A percentile compares a stretch with the other conserved stretches of the same genome.
Evolutionary conservation across 768 basidiomycete species (phyloP).

Genomic region (Boletus pseudopeckii): DNA sequence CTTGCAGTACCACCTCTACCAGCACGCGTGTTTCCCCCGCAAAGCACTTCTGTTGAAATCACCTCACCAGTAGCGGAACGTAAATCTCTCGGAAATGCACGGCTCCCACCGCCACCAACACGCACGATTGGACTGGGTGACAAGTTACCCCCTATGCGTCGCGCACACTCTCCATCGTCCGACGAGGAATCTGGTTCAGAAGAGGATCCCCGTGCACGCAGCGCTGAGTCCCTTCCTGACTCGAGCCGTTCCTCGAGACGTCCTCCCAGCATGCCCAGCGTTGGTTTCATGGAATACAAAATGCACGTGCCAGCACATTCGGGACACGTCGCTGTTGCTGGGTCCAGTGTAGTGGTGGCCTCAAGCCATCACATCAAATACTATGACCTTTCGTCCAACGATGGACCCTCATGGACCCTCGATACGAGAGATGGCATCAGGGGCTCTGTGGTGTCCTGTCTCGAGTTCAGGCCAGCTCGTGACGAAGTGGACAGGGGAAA

Average conservation of each 20-base stretch:
- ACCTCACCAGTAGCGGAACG: slow-evolving; percentile 24
- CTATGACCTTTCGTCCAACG: slow-evolving; percentile 53
- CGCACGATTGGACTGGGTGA: slow-evolving; percentile 68
- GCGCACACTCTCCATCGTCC: slow-evolving; percentile 39
- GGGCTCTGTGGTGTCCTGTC: slow-evolving; percentile 66
- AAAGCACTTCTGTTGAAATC: slow-evolving; percentile 14
- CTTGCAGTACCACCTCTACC: slow-evolving; percentile 33
- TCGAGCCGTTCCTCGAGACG: slow-evolving; percentile 63
- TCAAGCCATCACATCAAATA: slow-evolving; percentile 57
- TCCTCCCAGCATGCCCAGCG: slow-evolving; percentile 34
- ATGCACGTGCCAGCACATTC: slow-evolving; percentile 55
- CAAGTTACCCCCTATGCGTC: slow-evolving; percentile 63
- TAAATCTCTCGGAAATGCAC: slow-evolving; percentile 28
- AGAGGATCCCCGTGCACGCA: slow-evolving; percentile 47
- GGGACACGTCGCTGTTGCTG: slow-evolving; percentile 54
- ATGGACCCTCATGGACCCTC: slow-evolving; percentile 44
- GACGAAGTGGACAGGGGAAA: slow-evolving; percentile 50
- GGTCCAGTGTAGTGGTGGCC: slow-evolving; percentile 55
- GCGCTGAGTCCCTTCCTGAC: slow-evolving; percentile 61
- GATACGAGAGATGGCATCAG: slow-evolving; percentile 67
- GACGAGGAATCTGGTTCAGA: slow-evolving; percentile 60
- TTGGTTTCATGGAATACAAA: slow-evolving; percentile 41
- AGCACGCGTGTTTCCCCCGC: slow-evolving; percentile 27
- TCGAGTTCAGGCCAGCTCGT: slow-evolving; percentile 68
- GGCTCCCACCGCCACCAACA: slow-evolving; percentile 69